Percentiles rank a stretch among this genome's conserved stretches.
These are phyloP conservation scores for Trichoderma sp. DNA, from an alignment of 2,329 filamentous ascomycete species.

Conservation along the genomic window DNA sequence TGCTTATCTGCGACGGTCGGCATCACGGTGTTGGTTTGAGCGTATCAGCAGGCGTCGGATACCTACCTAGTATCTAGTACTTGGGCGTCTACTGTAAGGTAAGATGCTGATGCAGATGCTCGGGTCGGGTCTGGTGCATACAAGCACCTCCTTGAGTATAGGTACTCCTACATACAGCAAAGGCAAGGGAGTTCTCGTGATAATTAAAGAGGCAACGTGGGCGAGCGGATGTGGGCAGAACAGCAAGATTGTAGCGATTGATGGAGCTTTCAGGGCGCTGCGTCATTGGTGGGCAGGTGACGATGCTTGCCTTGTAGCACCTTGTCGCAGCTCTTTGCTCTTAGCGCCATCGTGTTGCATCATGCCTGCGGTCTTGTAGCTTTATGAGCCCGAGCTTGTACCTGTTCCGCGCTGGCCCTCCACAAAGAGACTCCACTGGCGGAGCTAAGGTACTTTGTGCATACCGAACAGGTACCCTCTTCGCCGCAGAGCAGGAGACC, in stretches of 20 bases:
- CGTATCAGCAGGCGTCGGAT: neutral
- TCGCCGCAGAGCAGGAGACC: neutral
- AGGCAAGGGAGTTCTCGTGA: neutral
- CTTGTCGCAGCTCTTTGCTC: neutral
- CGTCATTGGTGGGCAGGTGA: slow-evolving; percentile 18
- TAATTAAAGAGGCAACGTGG: neutral
- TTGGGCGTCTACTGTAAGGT: neutral
- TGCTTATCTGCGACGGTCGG: neutral
- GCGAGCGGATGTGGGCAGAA: neutral
- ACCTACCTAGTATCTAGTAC: neutral
- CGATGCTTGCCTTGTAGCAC: neutral
- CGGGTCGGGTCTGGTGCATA: neutral
- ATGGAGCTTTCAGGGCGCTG: neutral
- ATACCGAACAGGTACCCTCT: neutral
- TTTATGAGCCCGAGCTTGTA: slow-evolving; percentile 3
- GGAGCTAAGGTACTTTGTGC: slow-evolving; percentile 5
- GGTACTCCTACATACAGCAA: neutral
- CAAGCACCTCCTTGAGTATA: neutral
- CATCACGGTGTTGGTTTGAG: neutral
- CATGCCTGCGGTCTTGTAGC: neutral
- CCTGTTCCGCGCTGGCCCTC: neutral
- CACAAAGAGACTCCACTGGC: slow-evolving; percentile 1
- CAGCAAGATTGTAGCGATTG: neutral
- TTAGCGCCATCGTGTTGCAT: slow-evolving; percentile 16
- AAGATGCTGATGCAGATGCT: neutral